Percentiles rank a stretch among this genome's conserved stretches.
These are phyloP conservation scores for Amanita phalloides DNA, from an alignment of 768 basidiomycete genomes.

Conservation along the genomic window DNA sequence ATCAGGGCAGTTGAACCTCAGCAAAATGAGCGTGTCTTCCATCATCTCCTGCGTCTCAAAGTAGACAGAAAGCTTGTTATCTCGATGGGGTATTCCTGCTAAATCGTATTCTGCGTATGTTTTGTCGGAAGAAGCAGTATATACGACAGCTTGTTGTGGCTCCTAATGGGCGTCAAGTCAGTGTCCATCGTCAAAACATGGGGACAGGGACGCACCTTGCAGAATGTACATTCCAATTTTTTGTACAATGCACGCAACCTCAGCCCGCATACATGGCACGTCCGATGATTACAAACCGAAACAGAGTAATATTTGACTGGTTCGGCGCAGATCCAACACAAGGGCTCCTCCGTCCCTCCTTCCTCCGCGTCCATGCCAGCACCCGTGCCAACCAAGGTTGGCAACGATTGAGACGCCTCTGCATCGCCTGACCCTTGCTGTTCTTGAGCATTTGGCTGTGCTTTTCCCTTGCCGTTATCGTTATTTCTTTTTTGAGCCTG, in stretches of 20 bases:
- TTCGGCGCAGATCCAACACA: constrained; percentile 95
- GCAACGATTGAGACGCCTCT: background rate
- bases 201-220: constrained; percentile 54
- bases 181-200: background rate
- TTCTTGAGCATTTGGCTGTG: background rate
- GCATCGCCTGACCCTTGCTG: background rate
- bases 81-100: constrained; percentile 50
- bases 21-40: constrained; percentile 85
- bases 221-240: constrained; percentile 89
- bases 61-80: constrained; percentile 61
- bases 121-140: constrained; percentile 55
- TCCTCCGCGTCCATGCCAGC: background rate
- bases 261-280: constrained; percentile 89
- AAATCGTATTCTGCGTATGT: constrained; percentile 49
- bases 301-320: constrained; percentile 84
- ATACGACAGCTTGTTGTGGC: constrained; percentile 64
- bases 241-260: constrained; percentile 89
- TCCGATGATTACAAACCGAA: constrained; percentile 87
- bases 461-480: background rate
- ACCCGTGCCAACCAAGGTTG: background rate
- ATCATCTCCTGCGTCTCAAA: constrained; percentile 93
- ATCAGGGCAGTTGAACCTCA: constrained; percentile 93
- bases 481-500: background rate
- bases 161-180: constrained; percentile 31
- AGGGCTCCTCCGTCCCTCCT: constrained; percentile 19